Base-by-base conservation (phyloP, 495 filamentous ascomycete genomes). In the Aspergillus bertholletiae region DNA sequence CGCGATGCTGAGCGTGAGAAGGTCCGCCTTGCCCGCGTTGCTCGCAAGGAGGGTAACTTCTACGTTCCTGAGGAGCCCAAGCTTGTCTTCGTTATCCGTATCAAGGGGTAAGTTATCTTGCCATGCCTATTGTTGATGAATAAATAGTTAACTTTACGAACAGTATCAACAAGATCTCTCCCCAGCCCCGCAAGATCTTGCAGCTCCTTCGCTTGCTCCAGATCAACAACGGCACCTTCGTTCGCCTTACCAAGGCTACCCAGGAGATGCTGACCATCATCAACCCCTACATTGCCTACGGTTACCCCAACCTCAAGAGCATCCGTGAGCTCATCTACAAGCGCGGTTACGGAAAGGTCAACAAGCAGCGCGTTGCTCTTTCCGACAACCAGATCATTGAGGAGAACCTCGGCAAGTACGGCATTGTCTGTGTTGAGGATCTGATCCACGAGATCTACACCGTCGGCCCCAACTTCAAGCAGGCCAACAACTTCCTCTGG, bases 161-260 rank as follows among this genome's bases (percentile, higher is more conserved):
- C 52, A 87, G 94, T 96, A 98, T 98, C 91, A 97, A 97, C 88
- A 97, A 98, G 88, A 97, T 98, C 64, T 84, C 94, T 72, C 94
- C 94, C 69, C 97, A 98, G 88, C 95, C 95, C 76, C 91, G 95
- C 81, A 97, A 98, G 88, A 97, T 96, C 70, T 85, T 98, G 60
- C 94, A 97, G 79, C 89, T 98, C 41, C 92, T 98, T 72, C 93
- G 94, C 80, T 89, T 98, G 60, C 86, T 97, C 71, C 94, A 98
- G 82, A 97, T 98, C 88, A 98, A 98, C 91, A 97, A 94, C 77
- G 95, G 93, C 78, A 89, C 96, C 78, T 98, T 98, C 80, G 79
- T 98, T 73, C 88, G 87, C 67, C 80, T 97, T 64, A 97, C 91
- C 79, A 97, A 98, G 88, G 94, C 94, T 53, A 98, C 95, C 68